Evolutionary conservation across 225 moss, liverwort and hornwort genomes (phyloP), one percentile per base, ranked within the genome.

Genomic region (Physcomitrium patens): DNA sequence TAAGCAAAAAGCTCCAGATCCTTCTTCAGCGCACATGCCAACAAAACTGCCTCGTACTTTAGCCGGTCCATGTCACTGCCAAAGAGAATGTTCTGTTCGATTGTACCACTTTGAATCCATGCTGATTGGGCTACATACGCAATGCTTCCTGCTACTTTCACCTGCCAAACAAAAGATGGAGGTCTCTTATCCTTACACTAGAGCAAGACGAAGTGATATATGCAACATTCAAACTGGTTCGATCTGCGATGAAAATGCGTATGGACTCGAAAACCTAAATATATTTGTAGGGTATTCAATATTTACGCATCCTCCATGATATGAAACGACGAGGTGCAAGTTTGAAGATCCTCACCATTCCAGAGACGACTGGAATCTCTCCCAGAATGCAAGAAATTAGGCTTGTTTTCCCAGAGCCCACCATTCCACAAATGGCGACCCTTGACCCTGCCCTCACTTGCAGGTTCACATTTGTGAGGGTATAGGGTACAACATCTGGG

Each of bases 91-190:
- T 90, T 90, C 59, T 88, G 88, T 52, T 90, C 85, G 53, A 90
- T 73, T 9, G 88, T 85, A 19, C 90, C 90, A 82, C 85, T 90
- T 70, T 90, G 90, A 63, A 90, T 90, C 90, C 90, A 90, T 46
- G 90, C 77, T 0, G 79, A 82, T 71, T 90, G 90, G 10, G 88
- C 85, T 50, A 88, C 90, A 54, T 88, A 90, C 0, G 88, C 88
- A 70, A 81, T 81, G 50, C 76, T 88, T 61, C 90, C 90, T 24
- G 1, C 63, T 59, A 90, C 75, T 71, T 47, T 74, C 49, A 90
- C 83, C 90, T 90, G 67, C n/a, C n/a, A n/a, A 49, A 44, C 50
- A 61, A 63, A 47, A 14, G 31, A 63, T 0, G 48, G 9, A 28
- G 55, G 24, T 46, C 5, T 16, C 31, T 57, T 10, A 26, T 49